Evolutionary conservation across 768 basidiomycete species (phyloP), one percentile per base, ranked within the genome.

Genomic region (Trametes maxima): DNA sequence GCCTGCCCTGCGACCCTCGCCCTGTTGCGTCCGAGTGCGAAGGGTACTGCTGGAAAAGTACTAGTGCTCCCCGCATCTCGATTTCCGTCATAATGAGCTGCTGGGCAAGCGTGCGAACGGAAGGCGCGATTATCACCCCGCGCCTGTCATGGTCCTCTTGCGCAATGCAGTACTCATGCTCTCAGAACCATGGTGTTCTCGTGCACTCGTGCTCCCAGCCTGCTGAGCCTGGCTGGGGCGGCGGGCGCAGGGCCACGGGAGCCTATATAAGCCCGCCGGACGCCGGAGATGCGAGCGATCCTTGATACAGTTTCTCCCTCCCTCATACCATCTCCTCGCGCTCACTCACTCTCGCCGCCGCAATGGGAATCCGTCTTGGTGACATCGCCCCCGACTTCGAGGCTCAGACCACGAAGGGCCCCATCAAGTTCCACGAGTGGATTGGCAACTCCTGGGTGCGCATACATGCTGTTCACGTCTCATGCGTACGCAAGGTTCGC

Each of bases 381-480:
- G 87, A 80, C 76, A 89, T 80, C 66, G 95, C 95, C 49, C 95
- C 96, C 55, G 85, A 98, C 77, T 98, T 98, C 69, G 81, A 90
- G 68, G 95, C 95, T 46, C 77, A 92, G 65, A 98, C 95, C 50
- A 97, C 95, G 54, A 70, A 81, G 57, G 97, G 96, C 1, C 77
- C 76, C 25, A 95, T 99, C 81, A 88, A 85, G 62, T 95, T 97
- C 82, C 94, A 98, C 72, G 87, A 97, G 33, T 98, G 87, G 87
- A 88, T 95, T 72, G 93, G 89, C 40, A 76, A 87, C 69, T 90
- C 88, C 21, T 98, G 95, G 95, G 90, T 89, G 73, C 65, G 83
- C 66, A 51, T 35, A 28, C 5, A 49, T 5, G n/a, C 54, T 5
- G 44, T 7, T 57, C 28, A 17, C 21, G 21, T 36, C 28, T 33